Evolutionary conservation across 2,329 filamentous ascomycete genomes (phyloP).

Genomic region (Myriosclerotinia duriaeana): DNA sequence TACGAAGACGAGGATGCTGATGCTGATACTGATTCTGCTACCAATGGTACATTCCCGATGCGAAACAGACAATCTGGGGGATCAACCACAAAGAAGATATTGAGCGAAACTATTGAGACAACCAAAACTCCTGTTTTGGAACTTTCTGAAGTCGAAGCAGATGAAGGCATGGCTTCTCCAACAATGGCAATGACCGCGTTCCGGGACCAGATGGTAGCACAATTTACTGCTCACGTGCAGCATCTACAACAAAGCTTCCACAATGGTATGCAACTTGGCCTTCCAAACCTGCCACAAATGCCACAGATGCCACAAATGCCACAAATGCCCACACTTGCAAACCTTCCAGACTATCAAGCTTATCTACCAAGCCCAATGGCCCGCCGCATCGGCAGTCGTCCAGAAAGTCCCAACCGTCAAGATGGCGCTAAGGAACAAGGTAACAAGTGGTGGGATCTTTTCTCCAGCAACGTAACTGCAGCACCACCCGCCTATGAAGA

Average conservation of each 20-base stretch:
- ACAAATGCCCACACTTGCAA: conserved; percentile 52
- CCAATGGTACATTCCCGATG: conserved; percentile 41
- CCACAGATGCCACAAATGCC: conserved; percentile 52
- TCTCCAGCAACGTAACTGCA: conserved; percentile 53
- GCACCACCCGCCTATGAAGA: conserved; percentile 77
- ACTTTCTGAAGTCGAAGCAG: conserved; percentile 29
- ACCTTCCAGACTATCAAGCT: conserved; percentile 70
- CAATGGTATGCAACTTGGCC: conserved; percentile 52
- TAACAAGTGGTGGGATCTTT: conserved; percentile 66
- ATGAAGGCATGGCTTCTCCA: conserved; percentile 49
- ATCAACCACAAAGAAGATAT: conserved; percentile 35
- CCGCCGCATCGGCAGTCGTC: conserved; percentile 65
- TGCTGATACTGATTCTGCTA: conserved; percentile 35
- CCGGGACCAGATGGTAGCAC: conserved; percentile 70
- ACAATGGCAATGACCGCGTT: conserved; percentile 66
- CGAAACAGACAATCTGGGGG: conserved; percentile 35
- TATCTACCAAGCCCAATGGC: conserved; percentile 63
- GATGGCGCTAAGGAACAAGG: conserved; percentile 48
- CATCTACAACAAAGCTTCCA: conserved; percentile 66
- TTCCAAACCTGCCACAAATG: conserved; percentile 62
- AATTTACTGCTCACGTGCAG: conserved; percentile 41
- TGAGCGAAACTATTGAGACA: conserved; percentile 26
- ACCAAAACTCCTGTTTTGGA: conserved; percentile 35
- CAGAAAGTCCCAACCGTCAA: conserved; percentile 29
- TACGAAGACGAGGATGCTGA: conserved; percentile 43